Base-by-base conservation (phyloP, 495 filamentous ascomycete species). In the Ascobolus immersus region DNA sequence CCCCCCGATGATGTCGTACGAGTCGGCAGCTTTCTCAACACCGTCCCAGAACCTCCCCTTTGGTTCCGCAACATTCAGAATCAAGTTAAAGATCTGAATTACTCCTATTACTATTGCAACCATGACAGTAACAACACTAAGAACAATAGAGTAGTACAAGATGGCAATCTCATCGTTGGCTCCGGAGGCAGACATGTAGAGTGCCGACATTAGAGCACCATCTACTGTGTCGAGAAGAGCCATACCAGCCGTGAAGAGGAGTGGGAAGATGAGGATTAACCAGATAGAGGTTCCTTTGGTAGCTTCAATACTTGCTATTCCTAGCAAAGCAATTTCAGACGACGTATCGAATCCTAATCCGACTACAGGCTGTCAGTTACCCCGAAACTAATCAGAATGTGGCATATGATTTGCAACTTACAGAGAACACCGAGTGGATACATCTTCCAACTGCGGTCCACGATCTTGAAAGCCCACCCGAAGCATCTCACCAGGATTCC, bases 371-470 rank as follows among this genome's bases (percentile, higher is more conserved):
- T 4, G 4, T n/a, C 24, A 27, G 11, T 14, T n/a, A 14, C 25
- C 11, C 4, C 0, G 25, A n/a, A 27, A n/a, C 25, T 27, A n/a
- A n/a, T 27, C 25, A 7, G 2, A 14, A 27, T 14, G 25, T n/a
- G 5, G n/a, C n/a, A n/a, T n/a, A n/a, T 11, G 1, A 27, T 2
- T n/a, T 27, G 25, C 25, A 17, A 37, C 38, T 30, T 39, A 50
- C 47, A 96, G 14, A 93, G 49, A 3, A 91, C 58, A 4, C 84
- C 84, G 3, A 94, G 55, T 4, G 80, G 79, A 49, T 90, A 73
- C 84, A 93, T 96, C 53, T 96, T 96, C 86, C 86, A 96, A 1
- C 81, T 78, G 48, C 73, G 55, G 49, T 96, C 77, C 47, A 96
- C 72, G 14, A 90, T 49, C 38, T 65, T 70, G 55, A 93, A 91